These are phyloP conservation scores for Sporisorium reilianum DNA, from an alignment of 1,284 basidiomycete species.

Conservation along the genomic window DNA sequence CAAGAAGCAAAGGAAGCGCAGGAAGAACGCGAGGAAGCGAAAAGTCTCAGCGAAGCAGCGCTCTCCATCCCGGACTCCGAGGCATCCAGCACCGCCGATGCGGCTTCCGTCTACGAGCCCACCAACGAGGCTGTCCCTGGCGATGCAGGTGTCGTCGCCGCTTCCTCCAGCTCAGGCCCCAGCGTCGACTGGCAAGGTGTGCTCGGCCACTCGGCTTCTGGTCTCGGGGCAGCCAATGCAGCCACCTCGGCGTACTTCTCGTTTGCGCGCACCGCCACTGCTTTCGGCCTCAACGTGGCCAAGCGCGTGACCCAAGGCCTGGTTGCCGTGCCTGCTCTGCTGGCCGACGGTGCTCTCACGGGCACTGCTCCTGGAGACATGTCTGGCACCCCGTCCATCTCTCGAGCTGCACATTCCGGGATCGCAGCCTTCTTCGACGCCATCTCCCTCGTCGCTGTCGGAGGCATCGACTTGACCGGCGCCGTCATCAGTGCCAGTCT, in stretches of 20 bases:
- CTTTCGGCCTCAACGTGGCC: conserved; percentile 55
- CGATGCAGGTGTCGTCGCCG: conserved; percentile 24
- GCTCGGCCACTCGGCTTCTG: conserved; percentile 46
- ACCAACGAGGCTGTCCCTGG: conserved; percentile 28
- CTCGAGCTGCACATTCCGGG: conserved; percentile 45
- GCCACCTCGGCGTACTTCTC: conserved; percentile 59
- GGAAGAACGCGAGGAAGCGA: conserved; percentile 40
- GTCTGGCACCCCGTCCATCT: conserved; percentile 26
- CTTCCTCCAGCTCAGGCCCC: conserved; percentile 4
- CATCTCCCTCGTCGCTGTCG: conserved; percentile 55
- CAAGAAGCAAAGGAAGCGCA: conserved; percentile 23
- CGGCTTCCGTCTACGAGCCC: conserved; percentile 16
- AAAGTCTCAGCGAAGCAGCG: conserved; percentile 50
- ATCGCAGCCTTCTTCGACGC: conserved; percentile 61
- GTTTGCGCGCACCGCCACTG: conserved; percentile 52
- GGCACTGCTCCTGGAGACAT: conserved; percentile 47
- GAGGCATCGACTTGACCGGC: conserved; percentile 60
- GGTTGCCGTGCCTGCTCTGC: conserved; percentile 53
- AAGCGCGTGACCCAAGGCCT: conserved; percentile 59
- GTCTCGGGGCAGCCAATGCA: conserved; percentile 50
- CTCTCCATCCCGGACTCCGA: conserved; percentile 57
- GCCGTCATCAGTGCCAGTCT: conserved; percentile 58
- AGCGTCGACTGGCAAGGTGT: conserved; percentile 45
- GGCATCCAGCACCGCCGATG: conserved; percentile 26
- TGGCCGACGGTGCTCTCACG: conserved; percentile 51